Conservation (phyloP, 306 rosid species). For the Begonia fuchsioides region DNA sequence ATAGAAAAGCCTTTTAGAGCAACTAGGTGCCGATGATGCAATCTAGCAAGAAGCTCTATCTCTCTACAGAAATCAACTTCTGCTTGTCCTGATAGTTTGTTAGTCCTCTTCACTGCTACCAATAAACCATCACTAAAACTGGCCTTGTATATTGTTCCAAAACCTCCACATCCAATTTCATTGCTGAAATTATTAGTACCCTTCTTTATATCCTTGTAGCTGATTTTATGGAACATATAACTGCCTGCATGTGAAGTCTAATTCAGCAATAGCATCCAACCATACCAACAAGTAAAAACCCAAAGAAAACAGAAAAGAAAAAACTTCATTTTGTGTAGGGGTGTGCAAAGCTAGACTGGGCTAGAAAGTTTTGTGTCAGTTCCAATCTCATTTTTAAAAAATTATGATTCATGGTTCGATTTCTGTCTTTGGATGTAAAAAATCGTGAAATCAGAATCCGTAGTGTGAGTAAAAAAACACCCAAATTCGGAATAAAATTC, state of each 20-base stretch:
- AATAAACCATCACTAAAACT: slow-evolving; percentile 57
- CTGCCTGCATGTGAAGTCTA: slow-evolving; percentile 33
- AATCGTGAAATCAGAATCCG: no score
- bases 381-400: no score
- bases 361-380: no score
- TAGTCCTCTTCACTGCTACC: slow-evolving; percentile 76
- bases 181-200: slow-evolving; percentile 67
- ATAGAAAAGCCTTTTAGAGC: slow-evolving; percentile 74
- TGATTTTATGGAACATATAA: slow-evolving; percentile 60
- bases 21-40: slow-evolving; percentile 97
- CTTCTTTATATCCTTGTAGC: slow-evolving; percentile 83
- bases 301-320: no score
- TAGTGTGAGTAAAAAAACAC: no score
- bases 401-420: no score
- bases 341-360: no score
- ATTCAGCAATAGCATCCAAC: slow-evolving; percentile 4
- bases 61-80: slow-evolving; percentile 86
- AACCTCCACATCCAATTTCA: slow-evolving; percentile 85
- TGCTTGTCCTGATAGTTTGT: slow-evolving; percentile 72
- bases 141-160: slow-evolving; percentile 87
- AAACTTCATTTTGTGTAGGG: no score
- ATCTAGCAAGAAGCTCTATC: slow-evolving; percentile 79
- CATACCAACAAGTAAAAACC: slow-evolving; percentile 5
- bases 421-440: no score
- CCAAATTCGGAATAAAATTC: no score